phyloP scores from a whole-genome alignment of 352 stramenopile genomes.

The Globisporangium okanoganense region DNA sequence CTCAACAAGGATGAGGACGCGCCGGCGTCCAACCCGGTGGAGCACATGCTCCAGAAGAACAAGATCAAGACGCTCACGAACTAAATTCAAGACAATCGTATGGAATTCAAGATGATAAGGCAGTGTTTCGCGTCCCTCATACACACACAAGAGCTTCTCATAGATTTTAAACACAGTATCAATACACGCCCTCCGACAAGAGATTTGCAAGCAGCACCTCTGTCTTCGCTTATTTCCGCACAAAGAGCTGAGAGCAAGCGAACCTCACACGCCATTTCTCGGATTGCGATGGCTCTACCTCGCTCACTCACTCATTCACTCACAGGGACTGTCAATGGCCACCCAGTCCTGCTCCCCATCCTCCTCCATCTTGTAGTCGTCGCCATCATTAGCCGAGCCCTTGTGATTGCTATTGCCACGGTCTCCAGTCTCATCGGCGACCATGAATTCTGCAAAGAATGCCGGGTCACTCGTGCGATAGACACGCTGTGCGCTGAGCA shows the following conservation, averaged over 20 bases:
- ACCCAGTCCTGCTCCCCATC: background rate
- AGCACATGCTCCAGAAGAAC: conserved; percentile 40
- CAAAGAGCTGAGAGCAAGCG: background rate
- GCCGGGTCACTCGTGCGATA: background rate
- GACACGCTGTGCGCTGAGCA: background rate
- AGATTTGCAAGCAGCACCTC: background rate
- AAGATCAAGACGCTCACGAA: background rate
- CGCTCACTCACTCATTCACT: background rate
- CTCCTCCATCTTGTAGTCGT: background rate
- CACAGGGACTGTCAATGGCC: background rate
- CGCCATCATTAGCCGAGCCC: background rate
- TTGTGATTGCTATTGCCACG: background rate
- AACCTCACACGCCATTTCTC: too few relatives aligned
- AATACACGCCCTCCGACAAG: background rate
- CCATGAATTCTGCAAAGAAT: background rate
- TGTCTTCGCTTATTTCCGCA: background rate
- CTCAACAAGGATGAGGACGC: conserved; percentile 64
- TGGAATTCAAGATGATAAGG: background rate
- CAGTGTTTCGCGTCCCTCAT: background rate
- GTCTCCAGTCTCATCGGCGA: background rate
- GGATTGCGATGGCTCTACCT: too few relatives aligned
- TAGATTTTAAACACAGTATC: conserved; percentile 5
- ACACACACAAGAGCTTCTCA: background rate
- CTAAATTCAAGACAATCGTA: background rate
- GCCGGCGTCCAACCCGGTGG: conserved; percentile 51